Evolutionary conservation across 2,329 filamentous ascomycete genomes (phyloP), one percentile per base, ranked within the genome.

Genomic region (Cordyceps tenuipes): DNA sequence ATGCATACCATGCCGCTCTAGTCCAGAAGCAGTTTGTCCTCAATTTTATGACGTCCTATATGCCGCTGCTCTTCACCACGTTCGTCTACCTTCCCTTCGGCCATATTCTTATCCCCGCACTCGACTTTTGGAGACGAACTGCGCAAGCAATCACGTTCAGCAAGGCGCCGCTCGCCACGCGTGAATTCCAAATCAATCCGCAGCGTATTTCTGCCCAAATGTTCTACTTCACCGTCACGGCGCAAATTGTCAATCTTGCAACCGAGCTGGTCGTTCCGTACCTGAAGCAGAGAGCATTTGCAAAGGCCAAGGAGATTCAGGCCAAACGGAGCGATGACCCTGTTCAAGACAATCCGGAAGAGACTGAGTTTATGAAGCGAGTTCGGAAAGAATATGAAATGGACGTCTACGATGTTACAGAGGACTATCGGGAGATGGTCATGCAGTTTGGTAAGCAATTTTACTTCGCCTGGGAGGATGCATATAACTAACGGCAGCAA

Each of bases 11-110:
- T 62, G 84, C 89, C 21, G 89, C 92, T 1, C 83, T 96, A 69
- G 90, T 94, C 0, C 86, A 90, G 61, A 99, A 99, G 77, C 88
- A 96, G 39, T 97, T 99, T 68, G 86, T 97, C 15, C 83, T 97
- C 68, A 96, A 97, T 77, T 96, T 97, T 74, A 93, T 97, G 74
- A 96, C 91, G 6, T 96, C 92, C 0, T 97, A 97, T 71, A 85
- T 96, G 57, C 89, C 91, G 1, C 87, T 95, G n/a, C 87, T 96
- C 69, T 82, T 97, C 19, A 97, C 92, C 0, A 90, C 92, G 0
- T 97, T 97, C 66, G 85, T 97, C 63, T 97, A 97, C 68, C 90
- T 96, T 21, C 93, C 93, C 0, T 97, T 97, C 67, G 93, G 90
- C 15, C 84, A 86, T 62, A 74, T 91, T 50, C 83, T 99, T 12